phyloP scores from a whole-genome alignment of 1,284 basidiomycete genomes.

The Quambalaria eucalypti region DNA sequence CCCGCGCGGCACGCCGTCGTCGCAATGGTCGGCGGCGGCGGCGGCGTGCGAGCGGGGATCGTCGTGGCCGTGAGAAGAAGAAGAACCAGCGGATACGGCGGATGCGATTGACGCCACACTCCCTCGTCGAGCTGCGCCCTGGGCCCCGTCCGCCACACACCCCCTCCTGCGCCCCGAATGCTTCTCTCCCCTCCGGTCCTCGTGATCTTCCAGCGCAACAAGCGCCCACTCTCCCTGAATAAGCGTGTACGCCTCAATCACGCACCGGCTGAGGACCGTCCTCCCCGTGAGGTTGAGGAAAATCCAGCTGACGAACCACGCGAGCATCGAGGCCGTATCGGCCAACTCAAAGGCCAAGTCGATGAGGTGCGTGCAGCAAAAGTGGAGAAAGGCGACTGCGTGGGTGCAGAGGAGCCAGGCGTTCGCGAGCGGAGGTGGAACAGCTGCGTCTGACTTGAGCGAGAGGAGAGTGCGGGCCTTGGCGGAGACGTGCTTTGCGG shows the following conservation, averaged over 20 bases:
- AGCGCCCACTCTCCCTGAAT: conserved; percentile 40
- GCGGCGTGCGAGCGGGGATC: too few species aligned
- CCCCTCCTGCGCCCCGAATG: not conserved
- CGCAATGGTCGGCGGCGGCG: too few species aligned
- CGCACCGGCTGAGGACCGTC: conserved; percentile 36
- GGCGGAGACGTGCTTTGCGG: conserved; percentile 1
- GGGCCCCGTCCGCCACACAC: not conserved
- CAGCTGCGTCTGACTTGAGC: too few species aligned
- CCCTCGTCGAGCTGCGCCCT: too few species aligned
- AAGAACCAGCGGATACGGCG: too few species aligned
- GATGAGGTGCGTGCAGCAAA: conserved; percentile 34
- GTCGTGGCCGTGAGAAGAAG: conserved; percentile 5
- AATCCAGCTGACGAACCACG: conserved; percentile 42
- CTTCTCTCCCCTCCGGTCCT: conserved; percentile 11
- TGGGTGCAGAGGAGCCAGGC: conserved; percentile 1
- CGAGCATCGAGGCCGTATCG: conserved; percentile 15
- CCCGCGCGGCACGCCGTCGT: too few species aligned
- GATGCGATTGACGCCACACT: too few species aligned
- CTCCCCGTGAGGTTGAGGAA: conserved; percentile 34
- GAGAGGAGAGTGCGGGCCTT: conserved; percentile 12
- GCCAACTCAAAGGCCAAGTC: conserved; percentile 24
- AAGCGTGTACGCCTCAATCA: conserved; percentile 32
- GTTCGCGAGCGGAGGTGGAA: not conserved
- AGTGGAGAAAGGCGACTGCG: conserved; percentile 28
- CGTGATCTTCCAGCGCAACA: conserved; percentile 40